Evolutionary conservation across 1,139 yeast genomes (phyloP).

Genomic region (Candida tropicalis): DNA sequence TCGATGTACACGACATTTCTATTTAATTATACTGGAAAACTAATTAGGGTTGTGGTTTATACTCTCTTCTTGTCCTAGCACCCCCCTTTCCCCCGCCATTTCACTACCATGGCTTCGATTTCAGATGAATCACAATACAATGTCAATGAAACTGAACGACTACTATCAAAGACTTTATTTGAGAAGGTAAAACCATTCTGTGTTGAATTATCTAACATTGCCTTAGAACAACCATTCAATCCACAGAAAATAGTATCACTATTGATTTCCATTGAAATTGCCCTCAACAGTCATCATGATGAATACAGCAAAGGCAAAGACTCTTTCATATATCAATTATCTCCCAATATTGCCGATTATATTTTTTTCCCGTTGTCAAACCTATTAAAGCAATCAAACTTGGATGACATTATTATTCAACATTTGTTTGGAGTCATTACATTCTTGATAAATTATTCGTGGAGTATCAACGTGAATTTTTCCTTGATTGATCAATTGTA

Average conservation of each 20-base stretch:
- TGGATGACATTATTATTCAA: conserved; percentile 23
- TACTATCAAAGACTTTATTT: conserved; percentile 35
- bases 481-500: conserved; percentile 37
- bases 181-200: conserved; percentile 36
- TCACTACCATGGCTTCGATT: not conserved
- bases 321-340: conserved; percentile 24
- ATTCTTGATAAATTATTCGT: conserved; percentile 30
- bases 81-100: not conserved
- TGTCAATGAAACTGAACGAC: conserved; percentile 9
- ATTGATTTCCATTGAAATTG: conserved; percentile 16
- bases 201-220: conserved; percentile 29
- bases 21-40: not conserved
- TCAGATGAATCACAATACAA: not conserved
- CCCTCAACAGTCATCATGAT: conserved; percentile 21
- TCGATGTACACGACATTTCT: not conserved
- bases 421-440: conserved; percentile 32
- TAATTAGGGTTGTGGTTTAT: too few species aligned
- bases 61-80: too few species aligned
- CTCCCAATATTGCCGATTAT: conserved; percentile 43
- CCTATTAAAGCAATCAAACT: conserved; percentile 30
- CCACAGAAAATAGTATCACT: conserved; percentile 14
- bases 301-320: conserved; percentile 11
- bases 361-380: conserved; percentile 44
- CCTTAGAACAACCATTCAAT: conserved; percentile 19
- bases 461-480: conserved; percentile 33